phyloP scores from a whole-genome alignment of 2,329 filamentous ascomycete species.

The Apiospora pterosperma region DNA sequence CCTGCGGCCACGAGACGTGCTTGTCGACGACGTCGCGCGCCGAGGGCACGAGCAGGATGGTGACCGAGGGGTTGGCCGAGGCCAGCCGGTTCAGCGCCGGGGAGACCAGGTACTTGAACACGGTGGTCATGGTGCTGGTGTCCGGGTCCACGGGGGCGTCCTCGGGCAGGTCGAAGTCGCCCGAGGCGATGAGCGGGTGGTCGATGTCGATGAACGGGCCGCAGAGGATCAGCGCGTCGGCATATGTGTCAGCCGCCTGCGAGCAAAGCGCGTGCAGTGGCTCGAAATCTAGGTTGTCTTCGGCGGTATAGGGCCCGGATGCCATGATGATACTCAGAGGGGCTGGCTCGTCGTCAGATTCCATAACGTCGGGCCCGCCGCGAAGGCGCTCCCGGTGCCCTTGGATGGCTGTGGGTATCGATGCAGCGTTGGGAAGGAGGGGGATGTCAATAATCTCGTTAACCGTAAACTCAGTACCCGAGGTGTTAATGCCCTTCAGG shows the following conservation, averaged over 20 bases:
- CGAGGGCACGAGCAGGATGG: slow-evolving; percentile 79
- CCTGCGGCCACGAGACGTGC: slow-evolving; percentile 64
- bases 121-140: slow-evolving; percentile 72
- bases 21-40: slow-evolving; percentile 66
- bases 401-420: slow-evolving; percentile 61
- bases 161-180: slow-evolving; percentile 74
- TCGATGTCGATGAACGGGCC: slow-evolving; percentile 92
- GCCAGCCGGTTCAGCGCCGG: slow-evolving; percentile 68
- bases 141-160: slow-evolving; percentile 69
- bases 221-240: slow-evolving; percentile 74
- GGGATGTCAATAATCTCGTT: slow-evolving; percentile 74
- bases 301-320: slow-evolving; percentile 86
- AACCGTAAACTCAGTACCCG: slow-evolving; percentile 78
- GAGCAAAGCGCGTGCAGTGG: slow-evolving; percentile 78
- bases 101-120: slow-evolving; percentile 80
- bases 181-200: slow-evolving; percentile 79
- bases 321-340: slow-evolving; percentile 77
- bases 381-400: slow-evolving; percentile 66
- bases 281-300: slow-evolving; percentile 89
- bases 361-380: slow-evolving; percentile 61
- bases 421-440: slow-evolving; percentile 70
- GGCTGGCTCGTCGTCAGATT: slow-evolving; percentile 52
- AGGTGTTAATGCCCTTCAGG: slow-evolving; percentile 79
- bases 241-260: slow-evolving; percentile 69
- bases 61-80: slow-evolving; percentile 68